Conservation (phyloP, 805 yeast genomes). For the Zygotorulaspora chibaensis region DNA sequence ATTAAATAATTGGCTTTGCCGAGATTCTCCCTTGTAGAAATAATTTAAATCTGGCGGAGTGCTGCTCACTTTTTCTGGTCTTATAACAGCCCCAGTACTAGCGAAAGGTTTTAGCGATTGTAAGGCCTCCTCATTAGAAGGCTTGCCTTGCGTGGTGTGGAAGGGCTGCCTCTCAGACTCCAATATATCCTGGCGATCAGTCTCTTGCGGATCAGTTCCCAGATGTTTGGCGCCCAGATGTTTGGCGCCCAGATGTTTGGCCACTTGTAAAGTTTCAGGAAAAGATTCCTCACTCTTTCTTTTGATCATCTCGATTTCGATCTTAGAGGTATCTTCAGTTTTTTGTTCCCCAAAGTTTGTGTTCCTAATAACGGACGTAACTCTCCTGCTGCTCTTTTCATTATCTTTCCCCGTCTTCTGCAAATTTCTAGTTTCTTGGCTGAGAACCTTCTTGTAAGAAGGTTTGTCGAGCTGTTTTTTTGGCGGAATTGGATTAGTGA, state of each 20-base stretch:
- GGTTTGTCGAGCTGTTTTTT: neutral
- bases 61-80: neutral
- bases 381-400: neutral
- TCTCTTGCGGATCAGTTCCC: too few relatives aligned
- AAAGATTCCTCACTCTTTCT: neutral
- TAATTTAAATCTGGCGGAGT: neutral
- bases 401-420: neutral
- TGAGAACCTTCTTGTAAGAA: neutral
- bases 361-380: neutral
- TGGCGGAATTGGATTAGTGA: neutral
- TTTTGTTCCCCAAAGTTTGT: neutral
- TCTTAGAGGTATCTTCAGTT: neutral
- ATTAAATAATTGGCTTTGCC: conserved; percentile 28
- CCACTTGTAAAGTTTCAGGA: too few relatives aligned
- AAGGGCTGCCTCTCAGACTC: too few relatives aligned
- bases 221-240: too few relatives aligned
- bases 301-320: neutral
- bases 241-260: too few relatives aligned
- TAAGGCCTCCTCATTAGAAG: too few relatives aligned
- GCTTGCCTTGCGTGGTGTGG: too few relatives aligned
- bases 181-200: too few relatives aligned
- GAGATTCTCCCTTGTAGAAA: conserved; percentile 6
- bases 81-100: neutral
- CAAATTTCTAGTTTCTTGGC: too few relatives aligned
- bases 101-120: too few relatives aligned